Conservation (phyloP, 805 yeast species). For the Debaryomyces hansenii region DNA sequence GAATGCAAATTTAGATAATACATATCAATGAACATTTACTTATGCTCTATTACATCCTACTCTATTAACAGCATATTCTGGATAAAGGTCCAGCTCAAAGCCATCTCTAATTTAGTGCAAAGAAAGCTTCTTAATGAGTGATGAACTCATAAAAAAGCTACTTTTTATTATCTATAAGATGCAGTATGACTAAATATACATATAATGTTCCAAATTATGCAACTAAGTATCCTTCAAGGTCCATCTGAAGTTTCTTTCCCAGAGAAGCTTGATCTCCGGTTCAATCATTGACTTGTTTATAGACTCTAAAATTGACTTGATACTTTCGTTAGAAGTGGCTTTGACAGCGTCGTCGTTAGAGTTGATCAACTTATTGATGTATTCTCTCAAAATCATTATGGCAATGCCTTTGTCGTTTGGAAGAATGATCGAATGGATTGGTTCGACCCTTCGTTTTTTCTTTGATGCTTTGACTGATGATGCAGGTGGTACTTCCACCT, state of each 20-base stretch:
- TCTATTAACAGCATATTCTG: too few species aligned
- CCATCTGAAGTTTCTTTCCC: conserved; percentile 20
- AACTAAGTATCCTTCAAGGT: background rate
- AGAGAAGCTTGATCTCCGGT: conserved; percentile 15
- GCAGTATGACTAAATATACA: background rate
- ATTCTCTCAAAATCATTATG: conserved; percentile 21
- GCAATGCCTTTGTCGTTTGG: conserved; percentile 22
- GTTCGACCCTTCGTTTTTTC: background rate
- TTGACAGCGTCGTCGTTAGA: conserved; percentile 8
- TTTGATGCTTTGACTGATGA: background rate
- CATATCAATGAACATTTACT: too few species aligned
- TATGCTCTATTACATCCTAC: too few species aligned
- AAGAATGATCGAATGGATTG: conserved; percentile 7
- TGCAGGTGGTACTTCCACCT: background rate
- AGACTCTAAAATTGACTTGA: conserved; percentile 14
- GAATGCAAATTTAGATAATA: too few species aligned
- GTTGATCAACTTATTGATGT: conserved; percentile 14
- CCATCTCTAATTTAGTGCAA: too few species aligned
- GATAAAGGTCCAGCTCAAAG: too few species aligned
- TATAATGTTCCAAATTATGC: background rate
- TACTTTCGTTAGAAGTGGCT: conserved; percentile 7
- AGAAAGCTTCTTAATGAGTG: too few species aligned
- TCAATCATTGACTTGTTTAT: conserved; percentile 19
- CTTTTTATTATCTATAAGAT: background rate
- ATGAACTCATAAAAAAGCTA: background rate